Base-by-base conservation (phyloP, 139 green algal species). In the Diplosphaera chodatii region DNA sequence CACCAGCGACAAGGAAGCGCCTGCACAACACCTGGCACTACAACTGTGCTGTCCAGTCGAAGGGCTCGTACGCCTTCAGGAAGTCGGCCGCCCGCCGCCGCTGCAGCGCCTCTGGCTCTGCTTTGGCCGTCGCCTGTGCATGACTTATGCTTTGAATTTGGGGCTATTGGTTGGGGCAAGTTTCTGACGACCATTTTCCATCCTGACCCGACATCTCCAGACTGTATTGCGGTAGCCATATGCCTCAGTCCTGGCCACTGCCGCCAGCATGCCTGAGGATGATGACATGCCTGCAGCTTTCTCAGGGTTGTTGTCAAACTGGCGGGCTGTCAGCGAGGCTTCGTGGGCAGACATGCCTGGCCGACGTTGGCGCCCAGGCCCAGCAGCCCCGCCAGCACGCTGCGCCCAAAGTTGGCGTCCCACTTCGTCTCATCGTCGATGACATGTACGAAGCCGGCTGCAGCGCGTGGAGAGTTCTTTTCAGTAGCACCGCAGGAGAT, bases 371-470 rank as follows among this genome's bases (percentile, higher is more conserved):
- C 72, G 1, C 86, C 87, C 78, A 97, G 80, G 34, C 83, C 69
- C 75, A 98, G 75, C 78, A 98, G 83, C 3, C 94, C 90, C 21
- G 91, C 80, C 67, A 97, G 40, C 13, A 95, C 83, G 70, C 87
- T 83, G 10, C 91, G 82, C 0, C 87, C 91, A 62, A 98, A 85
- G 3, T 83, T 31, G 20, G 23, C 22, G 72, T 95, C 89, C 72
- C 95, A 99, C 27, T 84, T 83, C 8, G 66, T 37, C 71, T 96
- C 93, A 70, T 99, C 86, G 69, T 99, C 94, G 32, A 99, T 95
- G 10, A 97, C 89, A 74, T 99, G 94, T 62, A 95, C 84, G 75
- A 91, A 96, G 55, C 94, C 91, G 5, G 55, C 40, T 59, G 48
- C 48, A 59, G 10, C 3, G 10, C 8, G 37, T 3, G 75, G 68